These are phyloP conservation scores for Solanum pennellii DNA, from an alignment of 257 asterid species.

Conservation along the genomic window DNA sequence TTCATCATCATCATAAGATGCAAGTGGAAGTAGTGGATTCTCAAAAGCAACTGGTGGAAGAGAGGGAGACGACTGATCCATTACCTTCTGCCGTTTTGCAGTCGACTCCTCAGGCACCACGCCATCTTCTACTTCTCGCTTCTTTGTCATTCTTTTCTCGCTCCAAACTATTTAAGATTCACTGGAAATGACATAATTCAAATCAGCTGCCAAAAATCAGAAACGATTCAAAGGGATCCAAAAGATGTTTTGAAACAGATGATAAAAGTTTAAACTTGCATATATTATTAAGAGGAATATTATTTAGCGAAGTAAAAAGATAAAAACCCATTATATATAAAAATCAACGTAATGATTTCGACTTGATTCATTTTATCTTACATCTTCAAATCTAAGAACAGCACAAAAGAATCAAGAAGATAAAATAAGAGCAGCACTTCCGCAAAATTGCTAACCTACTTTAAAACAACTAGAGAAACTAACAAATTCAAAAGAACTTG, in stretches of 20 bases:
- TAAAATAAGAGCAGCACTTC: not conserved
- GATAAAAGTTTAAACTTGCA: not conserved
- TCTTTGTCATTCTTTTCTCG: constrained; percentile 25
- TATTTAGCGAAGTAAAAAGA: not conserved
- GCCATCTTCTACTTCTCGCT: constrained; percentile 36
- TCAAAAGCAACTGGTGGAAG: constrained; percentile 26
- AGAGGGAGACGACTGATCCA: constrained; percentile 17
- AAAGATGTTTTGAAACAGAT: not conserved
- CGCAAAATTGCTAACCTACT: not conserved
- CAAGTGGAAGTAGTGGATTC: constrained; percentile 67
- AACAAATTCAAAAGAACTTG: not conserved
- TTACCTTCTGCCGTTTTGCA: constrained; percentile 48
- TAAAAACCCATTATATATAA: not conserved
- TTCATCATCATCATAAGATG: constrained; percentile 63
- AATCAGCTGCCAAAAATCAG: not conserved
- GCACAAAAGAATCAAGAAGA: not conserved
- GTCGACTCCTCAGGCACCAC: constrained; percentile 20
- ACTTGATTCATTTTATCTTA: not conserved
- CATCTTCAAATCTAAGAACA: not conserved
- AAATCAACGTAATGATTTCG: not conserved
- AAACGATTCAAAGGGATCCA: not conserved
- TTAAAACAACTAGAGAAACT: not conserved
- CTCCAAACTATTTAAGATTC: not conserved
- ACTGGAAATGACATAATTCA: not conserved
- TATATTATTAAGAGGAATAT: not conserved